phyloP scores from a whole-genome alignment of 2,329 filamentous ascomycete species.

The Clonostachys rosea region DNA sequence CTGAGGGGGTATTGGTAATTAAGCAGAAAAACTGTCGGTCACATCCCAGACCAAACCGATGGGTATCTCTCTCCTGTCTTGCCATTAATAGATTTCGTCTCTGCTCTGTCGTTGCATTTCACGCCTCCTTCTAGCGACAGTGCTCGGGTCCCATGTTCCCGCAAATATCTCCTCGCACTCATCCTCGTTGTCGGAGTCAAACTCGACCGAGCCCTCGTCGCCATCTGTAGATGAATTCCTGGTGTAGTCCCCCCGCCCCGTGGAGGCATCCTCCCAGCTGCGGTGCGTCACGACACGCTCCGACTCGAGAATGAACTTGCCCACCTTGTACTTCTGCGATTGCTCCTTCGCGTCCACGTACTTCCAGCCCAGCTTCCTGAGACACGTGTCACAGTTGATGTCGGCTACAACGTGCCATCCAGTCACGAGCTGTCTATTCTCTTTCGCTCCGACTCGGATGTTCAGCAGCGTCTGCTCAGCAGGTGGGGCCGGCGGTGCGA shows the following conservation, averaged over 20 bases:
- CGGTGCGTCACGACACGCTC: constrained; percentile 47
- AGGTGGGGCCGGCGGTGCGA: constrained; percentile 28
- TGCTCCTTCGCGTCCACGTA: constrained; percentile 59
- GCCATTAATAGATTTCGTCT: not conserved
- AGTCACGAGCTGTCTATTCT: constrained; percentile 55
- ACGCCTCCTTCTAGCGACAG: constrained; percentile 39
- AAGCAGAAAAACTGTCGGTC: too few relatives aligned
- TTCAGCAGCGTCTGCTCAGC: constrained; percentile 39
- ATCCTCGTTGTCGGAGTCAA: constrained; percentile 61
- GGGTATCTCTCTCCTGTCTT: too few relatives aligned
- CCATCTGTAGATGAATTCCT: constrained; percentile 5
- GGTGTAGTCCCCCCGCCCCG: not conserved
- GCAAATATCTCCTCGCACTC: constrained; percentile 64
- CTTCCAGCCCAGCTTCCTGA: constrained; percentile 60
- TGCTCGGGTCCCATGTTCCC: constrained; percentile 54
- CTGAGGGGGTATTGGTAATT: too few relatives aligned
- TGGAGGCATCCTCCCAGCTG: constrained; percentile 39
- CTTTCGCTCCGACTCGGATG: constrained; percentile 46
- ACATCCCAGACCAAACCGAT: too few relatives aligned
- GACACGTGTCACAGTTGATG: constrained; percentile 53
- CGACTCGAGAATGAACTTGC: constrained; percentile 64
- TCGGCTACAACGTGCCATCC: constrained; percentile 62
- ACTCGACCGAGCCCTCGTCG: constrained; percentile 30
- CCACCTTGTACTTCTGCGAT: constrained; percentile 61
- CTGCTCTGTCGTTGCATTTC: constrained; percentile 6